Evolutionary conservation across 805 yeast genomes (phyloP), one percentile per base, ranked within the genome.

Genomic region (Cyberlindnera misumaiensis): DNA sequence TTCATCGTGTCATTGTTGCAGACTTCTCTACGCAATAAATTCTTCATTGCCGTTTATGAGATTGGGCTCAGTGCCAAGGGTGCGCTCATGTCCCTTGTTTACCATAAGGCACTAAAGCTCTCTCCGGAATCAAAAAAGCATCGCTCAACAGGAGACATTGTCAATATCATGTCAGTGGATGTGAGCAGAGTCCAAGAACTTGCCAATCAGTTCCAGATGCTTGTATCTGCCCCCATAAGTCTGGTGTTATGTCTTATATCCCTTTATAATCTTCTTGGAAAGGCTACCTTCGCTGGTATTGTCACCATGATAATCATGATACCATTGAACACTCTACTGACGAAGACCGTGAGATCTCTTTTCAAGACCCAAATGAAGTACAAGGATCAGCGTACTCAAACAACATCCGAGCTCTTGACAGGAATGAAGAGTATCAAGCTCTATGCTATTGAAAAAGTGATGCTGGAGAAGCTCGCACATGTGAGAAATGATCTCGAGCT

Each of bases 141-240:
- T 13, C 64, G 72, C 46, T 62, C 86, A 2, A 73, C 89, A 2
- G 95, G 95, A 47, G 94, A 85, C 47, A 83, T 87, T 37, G 72
- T 86, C 47, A 86, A 84, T 51, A 67, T 81, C 52, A 72, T 84
- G 68, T 75, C 93, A 14, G 89, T 83, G 25, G 96, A 87, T 63
- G 77, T 83, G 11, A 63, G 64, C 34, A 67, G 83, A 44, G 63
- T 86, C 22, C 83, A 79, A 52, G 77, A 74, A 28, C 60, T 83
- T 38, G 58, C 75, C n/a, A 65, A 67, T 34, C 69, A 72, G 43
- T 59, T 79, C 18, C 80, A 75, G 46, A 65, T 70, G 4, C 50
- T 80, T 40, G 60, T 80, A 17, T 70, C 82, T 32, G 75, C 80
- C 2, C 87, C 87, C 5, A 56, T 76, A 13, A 67, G 77, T 41